These are phyloP conservation scores for Zygoascus hellenicus DNA, from an alignment of 1,139 yeast genomes.

Conservation along the genomic window DNA sequence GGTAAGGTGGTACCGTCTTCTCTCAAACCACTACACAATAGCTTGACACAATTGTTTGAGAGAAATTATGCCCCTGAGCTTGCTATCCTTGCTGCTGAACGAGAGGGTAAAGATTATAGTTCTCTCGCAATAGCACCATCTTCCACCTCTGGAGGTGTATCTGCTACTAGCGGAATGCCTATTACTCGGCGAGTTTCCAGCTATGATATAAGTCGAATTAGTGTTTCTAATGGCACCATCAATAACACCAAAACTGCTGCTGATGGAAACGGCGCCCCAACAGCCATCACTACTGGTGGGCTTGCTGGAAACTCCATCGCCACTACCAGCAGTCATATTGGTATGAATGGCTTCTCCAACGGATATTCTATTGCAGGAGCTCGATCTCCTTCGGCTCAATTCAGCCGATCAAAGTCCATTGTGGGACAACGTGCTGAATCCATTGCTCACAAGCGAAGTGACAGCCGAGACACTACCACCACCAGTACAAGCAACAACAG, in stretches of 20 bases:
- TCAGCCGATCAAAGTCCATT: neutral
- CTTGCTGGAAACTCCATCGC: neutral
- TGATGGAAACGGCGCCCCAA: neutral
- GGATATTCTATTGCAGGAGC: neutral
- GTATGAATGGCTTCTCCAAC: neutral
- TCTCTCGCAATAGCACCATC: neutral
- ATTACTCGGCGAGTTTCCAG: constrained; percentile 4
- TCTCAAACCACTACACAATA: constrained; percentile 59
- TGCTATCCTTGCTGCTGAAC: constrained; percentile 20
- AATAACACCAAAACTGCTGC: neutral
- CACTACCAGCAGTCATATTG: neutral
- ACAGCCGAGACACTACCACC: neutral
- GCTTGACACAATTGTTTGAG: constrained; percentile 57
- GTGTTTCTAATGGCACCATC: neutral
- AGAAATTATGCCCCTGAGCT: constrained; percentile 70
- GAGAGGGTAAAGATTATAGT: neutral
- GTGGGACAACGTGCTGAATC: neutral
- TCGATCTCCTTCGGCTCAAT: constrained; percentile 1
- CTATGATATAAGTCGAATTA: neutral
- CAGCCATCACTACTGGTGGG: constrained; percentile 1
- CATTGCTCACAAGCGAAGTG: constrained; percentile 2
- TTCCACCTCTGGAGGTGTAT: neutral
- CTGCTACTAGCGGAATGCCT: constrained; percentile 3
- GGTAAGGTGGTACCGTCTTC: constrained; percentile 56
- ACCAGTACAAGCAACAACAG: neutral